Conservation (phyloP, 2,329 filamentous ascomycete species). For the Fusarium sp. region DNA sequence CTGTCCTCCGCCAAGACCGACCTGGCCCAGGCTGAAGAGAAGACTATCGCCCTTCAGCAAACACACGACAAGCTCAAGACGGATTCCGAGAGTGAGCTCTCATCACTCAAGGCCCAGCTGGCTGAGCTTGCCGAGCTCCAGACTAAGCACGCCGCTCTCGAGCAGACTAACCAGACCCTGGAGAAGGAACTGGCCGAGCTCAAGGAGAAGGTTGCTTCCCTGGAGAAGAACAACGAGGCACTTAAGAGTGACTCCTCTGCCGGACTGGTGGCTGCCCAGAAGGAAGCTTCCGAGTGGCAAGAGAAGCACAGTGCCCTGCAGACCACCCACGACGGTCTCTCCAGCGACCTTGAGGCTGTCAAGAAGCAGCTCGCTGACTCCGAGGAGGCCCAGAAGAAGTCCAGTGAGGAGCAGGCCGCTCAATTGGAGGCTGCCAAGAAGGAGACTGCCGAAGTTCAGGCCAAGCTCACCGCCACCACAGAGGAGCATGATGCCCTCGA, state of each 20-base stretch:
- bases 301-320: constrained; percentile 42
- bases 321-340: constrained; percentile 35
- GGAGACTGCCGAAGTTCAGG: constrained; percentile 19
- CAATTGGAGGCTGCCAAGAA: constrained; percentile 37
- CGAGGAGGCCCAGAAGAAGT: constrained; percentile 38
- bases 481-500: constrained; percentile 38
- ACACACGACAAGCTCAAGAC: constrained; percentile 45
- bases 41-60: constrained; percentile 39
- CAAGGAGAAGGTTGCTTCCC: constrained; percentile 43
- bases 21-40: constrained; percentile 40
- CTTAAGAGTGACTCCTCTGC: constrained; percentile 47
- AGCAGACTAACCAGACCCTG: constrained; percentile 41
- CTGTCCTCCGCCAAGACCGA: constrained; percentile 40
- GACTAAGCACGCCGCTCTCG: constrained; percentile 46
- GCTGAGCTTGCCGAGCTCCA: constrained; percentile 45
- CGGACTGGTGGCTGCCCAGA: constrained; percentile 45
- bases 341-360: constrained; percentile 44
- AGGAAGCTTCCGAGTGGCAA: constrained; percentile 42
- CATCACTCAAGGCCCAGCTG: constrained; percentile 39
- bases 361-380: constrained; percentile 44
- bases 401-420: background rate
- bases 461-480: constrained; percentile 8
- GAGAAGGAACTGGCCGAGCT: constrained; percentile 42
- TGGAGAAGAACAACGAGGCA: constrained; percentile 40
- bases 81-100: constrained; percentile 38